These are phyloP conservation scores for Colletotrichum tanaceti DNA, from an alignment of 2,329 filamentous ascomycete species.

Conservation along the genomic window DNA sequence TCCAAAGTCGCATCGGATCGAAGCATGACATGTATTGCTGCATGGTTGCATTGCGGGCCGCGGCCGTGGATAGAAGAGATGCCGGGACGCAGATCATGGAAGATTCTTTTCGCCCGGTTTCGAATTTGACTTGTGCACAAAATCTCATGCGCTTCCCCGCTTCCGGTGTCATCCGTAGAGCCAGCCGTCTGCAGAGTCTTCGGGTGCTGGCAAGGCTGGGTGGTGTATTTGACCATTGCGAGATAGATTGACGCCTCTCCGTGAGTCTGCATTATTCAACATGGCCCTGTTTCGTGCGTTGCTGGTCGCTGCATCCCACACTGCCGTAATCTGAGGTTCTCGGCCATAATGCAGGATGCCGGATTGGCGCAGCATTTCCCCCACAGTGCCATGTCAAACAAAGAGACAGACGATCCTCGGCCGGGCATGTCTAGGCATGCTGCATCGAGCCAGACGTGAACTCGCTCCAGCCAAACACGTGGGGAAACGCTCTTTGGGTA, in stretches of 20 bases:
- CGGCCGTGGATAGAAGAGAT: not conserved
- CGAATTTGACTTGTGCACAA: not conserved
- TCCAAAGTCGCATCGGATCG: slow-evolving; percentile 6
- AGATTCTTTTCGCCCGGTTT: not conserved
- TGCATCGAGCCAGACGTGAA: too few species aligned
- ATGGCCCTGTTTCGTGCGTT: not conserved
- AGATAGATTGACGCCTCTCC: slow-evolving; percentile 2
- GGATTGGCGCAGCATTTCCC: not conserved
- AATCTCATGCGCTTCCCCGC: not conserved
- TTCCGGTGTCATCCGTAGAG: not conserved
- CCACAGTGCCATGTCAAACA: not conserved
- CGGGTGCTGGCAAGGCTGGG: not conserved
- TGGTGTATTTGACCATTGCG: not conserved
- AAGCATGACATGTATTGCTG: slow-evolving; percentile 3
- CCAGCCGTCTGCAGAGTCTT: not conserved
- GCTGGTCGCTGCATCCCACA: not conserved
- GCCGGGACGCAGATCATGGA: slow-evolving; percentile 7
- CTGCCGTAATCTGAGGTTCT: not conserved
- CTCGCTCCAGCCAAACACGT: not conserved
- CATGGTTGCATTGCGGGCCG: slow-evolving; percentile 31
- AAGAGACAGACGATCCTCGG: not conserved
- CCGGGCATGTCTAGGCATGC: not conserved
- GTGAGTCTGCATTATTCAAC: not conserved
- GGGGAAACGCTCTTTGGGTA: not conserved
- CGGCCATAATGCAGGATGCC: not conserved